phyloP scores from a whole-genome alignment of 192 early-diverging fungal species.

The Podila epigama region DNA sequence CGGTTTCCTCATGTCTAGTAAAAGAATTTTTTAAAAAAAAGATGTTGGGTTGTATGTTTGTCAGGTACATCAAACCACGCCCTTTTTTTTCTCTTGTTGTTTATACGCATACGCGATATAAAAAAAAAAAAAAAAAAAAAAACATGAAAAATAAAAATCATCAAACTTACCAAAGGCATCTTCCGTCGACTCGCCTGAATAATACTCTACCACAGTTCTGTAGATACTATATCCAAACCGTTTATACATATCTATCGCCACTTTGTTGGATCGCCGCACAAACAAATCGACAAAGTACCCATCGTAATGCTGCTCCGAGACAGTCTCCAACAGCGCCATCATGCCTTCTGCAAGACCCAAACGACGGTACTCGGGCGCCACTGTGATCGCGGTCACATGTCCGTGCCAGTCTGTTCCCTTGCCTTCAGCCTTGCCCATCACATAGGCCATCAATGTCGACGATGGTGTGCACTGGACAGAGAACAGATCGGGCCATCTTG shows the following conservation, averaged over 20 bases:
- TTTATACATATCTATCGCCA: conserved; percentile 94
- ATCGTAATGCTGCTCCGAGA: conserved; percentile 89
- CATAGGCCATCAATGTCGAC: conserved; percentile 85
- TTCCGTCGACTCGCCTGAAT: conserved; percentile 77
- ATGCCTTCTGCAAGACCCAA: conserved; percentile 88
- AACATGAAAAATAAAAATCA: neutral
- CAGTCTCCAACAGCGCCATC: conserved; percentile 89
- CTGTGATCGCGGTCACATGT: conserved; percentile 97
- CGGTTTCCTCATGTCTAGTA: conserved; percentile 94
- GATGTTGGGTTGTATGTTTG: no score
- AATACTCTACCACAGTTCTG: conserved; percentile 89
- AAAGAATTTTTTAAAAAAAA: conserved; percentile 1
- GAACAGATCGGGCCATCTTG: conserved; percentile 95
- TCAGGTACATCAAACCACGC: no score
- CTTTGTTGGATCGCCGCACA: conserved; percentile 89
- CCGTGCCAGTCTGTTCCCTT: conserved; percentile 91
- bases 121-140: conserved; percentile 1
- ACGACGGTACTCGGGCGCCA: conserved; percentile 93
- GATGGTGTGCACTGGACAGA: conserved; percentile 78
- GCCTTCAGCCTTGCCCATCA: conserved; percentile 98
- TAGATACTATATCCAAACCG: conserved; percentile 93
- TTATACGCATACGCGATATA: neutral
- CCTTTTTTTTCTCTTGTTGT: neutral
- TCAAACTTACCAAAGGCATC: conserved; percentile 80
- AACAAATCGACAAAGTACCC: conserved; percentile 97